Evolutionary conservation across 148 eudicot genomes (phyloP), one percentile per base, ranked within the genome.

Genomic region (Cornus florida): DNA sequence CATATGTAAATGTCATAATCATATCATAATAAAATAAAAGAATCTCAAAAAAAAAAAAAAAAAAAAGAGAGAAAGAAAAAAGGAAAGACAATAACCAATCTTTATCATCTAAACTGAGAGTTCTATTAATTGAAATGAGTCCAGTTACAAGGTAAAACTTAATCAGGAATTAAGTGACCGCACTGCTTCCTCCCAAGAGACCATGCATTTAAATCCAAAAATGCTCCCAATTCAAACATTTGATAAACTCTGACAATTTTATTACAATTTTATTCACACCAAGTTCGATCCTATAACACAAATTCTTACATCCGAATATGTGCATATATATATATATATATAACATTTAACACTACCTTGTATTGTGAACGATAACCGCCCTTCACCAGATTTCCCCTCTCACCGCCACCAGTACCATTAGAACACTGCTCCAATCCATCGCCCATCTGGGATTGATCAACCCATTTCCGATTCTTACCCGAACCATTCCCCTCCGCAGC

Each of bases 401-500:
- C 77, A 13, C 79, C 28, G 8, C 86, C 74, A 31, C 32, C 39
- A 60, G 5, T 10, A 12, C 14, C 71, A 41, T 66, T 75, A 14
- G 39, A 56, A 43, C 78, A 65, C 70, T 11, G 57, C 77, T 75
- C 77, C 77, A 75, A 35, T 8, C 69, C 70, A 75, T 65, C 77
- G 14, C 62, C 39, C 38, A 65, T 13, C 75, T n/a, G 33, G 9
- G 62, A 4, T 33, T 24, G 35, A 72, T 24, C 75, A 48, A 14
- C 62, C 60, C 19, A 22, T 22, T 38, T 43, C 71, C 39, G 60
- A 75, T 66, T 75, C 78, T 75, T 75, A 60, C 17, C 10, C 69
- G 38, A 62, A n/a, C 57, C 77, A 62, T 64, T 16, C 17, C 43
- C 59, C 31, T 75, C 82, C 7, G 11, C 76, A 16, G 14, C 78